Evolutionary conservation across 2,329 filamentous ascomycete genomes (phyloP).

Genomic region (Dactylellina haptotyla): DNA sequence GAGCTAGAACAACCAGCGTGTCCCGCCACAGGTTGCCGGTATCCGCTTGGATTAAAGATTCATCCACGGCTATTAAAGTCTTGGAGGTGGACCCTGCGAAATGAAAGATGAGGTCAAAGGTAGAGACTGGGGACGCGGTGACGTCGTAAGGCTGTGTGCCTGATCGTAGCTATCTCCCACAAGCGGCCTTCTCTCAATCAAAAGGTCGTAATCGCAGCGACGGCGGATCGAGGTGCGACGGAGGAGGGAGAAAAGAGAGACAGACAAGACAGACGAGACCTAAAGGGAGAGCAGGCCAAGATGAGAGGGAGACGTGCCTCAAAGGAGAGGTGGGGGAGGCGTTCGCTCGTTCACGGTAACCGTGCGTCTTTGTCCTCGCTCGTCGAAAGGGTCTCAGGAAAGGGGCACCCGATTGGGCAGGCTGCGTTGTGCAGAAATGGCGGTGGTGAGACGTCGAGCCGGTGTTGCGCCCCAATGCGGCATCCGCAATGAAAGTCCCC

Average conservation of each 20-base stretch:
- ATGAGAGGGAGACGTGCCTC: background rate
- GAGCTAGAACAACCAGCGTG: background rate
- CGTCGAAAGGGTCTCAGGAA: constrained; percentile 9
- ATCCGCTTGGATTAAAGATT: background rate
- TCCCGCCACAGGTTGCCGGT: background rate
- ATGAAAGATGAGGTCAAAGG: background rate
- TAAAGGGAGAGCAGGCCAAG: background rate
- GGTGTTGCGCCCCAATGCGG: constrained; percentile 19
- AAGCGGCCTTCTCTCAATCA: no score
- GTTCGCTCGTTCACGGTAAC: no score
- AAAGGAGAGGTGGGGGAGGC: no score
- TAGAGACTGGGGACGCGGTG: background rate
- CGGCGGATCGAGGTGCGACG: background rate
- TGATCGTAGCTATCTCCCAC: no score
- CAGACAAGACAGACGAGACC: background rate
- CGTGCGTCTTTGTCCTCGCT: no score
- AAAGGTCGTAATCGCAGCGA: background rate
- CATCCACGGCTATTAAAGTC: background rate
- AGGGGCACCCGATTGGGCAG: constrained; percentile 38
- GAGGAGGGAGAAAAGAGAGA: background rate
- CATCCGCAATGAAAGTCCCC: constrained; percentile 21
- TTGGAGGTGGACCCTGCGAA: background rate
- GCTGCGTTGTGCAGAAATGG: background rate
- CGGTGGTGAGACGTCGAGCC: constrained; percentile 17
- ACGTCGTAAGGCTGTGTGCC: background rate